Evolutionary conservation across 805 yeast species (phyloP).

Genomic region (Metschnikowia baotianmanensis): DNA sequence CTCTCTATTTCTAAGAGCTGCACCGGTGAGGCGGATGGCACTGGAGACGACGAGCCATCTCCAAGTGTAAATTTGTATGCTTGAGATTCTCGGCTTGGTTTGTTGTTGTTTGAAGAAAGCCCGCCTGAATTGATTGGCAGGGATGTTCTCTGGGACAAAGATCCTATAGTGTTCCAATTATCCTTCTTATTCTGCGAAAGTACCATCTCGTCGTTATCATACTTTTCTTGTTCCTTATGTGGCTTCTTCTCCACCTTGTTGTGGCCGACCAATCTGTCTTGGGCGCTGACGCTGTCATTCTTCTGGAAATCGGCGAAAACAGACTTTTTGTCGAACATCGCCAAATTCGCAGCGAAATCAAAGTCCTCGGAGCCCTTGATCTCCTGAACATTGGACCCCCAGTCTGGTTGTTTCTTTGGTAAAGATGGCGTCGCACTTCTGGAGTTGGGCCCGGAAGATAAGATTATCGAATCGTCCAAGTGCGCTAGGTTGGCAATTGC

Average conservation of each 20-base stretch:
- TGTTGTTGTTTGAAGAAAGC: slow-evolving; percentile 1
- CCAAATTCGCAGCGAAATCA: slow-evolving; percentile 80
- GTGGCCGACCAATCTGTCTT: slow-evolving; percentile 69
- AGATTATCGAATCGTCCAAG: slow-evolving; percentile 31
- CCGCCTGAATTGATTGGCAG: slow-evolving; percentile 15
- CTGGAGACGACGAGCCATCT: slow-evolving; percentile 18
- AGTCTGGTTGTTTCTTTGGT: slow-evolving; percentile 32
- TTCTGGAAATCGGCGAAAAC: slow-evolving; percentile 76
- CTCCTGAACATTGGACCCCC: slow-evolving; percentile 47
- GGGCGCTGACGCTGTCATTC: slow-evolving; percentile 58
- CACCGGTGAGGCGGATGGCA: slow-evolving; percentile 71
- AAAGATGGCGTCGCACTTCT: slow-evolving; percentile 15
- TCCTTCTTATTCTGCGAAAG: slow-evolving; percentile 42
- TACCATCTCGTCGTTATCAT: slow-evolving; percentile 75
- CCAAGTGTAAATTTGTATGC: slow-evolving; percentile 14
- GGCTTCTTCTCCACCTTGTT: slow-evolving; percentile 49
- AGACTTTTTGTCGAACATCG: slow-evolving; percentile 74
- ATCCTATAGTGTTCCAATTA: slow-evolving; percentile 52
- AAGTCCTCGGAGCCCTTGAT: slow-evolving; percentile 60
- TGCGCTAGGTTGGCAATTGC: neutral
- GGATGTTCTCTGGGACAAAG: slow-evolving; percentile 14
- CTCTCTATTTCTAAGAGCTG: slow-evolving; percentile 78
- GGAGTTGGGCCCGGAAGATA: slow-evolving; percentile 15
- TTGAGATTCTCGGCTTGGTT: slow-evolving; percentile 9
- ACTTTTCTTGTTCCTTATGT: slow-evolving; percentile 49